Base-by-base conservation (phyloP, 371 early-diverging fungal genomes). In the Catenaria anguillulae region DNA sequence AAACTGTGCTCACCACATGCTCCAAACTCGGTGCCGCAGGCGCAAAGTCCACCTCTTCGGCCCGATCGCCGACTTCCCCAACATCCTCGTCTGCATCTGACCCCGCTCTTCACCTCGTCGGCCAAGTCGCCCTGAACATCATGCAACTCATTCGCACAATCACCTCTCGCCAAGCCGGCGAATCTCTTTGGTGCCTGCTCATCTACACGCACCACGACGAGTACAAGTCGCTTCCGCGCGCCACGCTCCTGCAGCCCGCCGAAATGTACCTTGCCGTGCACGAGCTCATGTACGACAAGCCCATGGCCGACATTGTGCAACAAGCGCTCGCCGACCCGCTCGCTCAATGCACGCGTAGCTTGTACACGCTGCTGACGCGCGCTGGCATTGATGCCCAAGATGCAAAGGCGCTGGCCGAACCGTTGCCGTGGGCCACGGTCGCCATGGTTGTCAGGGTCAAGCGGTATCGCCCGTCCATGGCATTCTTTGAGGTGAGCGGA, bases 201-300 rank as follows among this genome's bases (percentile, higher is more conserved):
- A 50, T 50, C 19, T 50, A 50, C 31, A 19, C 26, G 31, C 31
- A 50, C 31, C 52, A 50, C 52, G 52, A 29, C 52, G 52, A 50
- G 52, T 50, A 50, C 52, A 29, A 29, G 13, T 0, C 15, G 21
- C 31, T 50, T 26, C 29, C 52, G 17, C 52, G 52, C 29, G 31
- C 52, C 0, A 8, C 26, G 15, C 52, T 26, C 15, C 26, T 50
- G 52, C 29, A 10, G 52, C 52, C 52, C 52, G 52, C 52, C 29
- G 52, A 50, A 50, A 29, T 50, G 52, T 50, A 29, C 29, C 19
- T 50, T 8, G 52, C 52, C 5, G 29, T 50, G 8, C 52, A 50
- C 52, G 52, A 50, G 29, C 52, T 50, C 29, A 26, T 50, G 29
- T 50, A 50, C 52, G 52, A 50, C 52, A 2, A 12, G 52, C 52